A percentile compares a stretch with the other conserved stretches of the same genome.
phyloP scores from a whole-genome alignment of 2,329 filamentous ascomycete genomes.

The Epichloe gansuensis region DNA sequence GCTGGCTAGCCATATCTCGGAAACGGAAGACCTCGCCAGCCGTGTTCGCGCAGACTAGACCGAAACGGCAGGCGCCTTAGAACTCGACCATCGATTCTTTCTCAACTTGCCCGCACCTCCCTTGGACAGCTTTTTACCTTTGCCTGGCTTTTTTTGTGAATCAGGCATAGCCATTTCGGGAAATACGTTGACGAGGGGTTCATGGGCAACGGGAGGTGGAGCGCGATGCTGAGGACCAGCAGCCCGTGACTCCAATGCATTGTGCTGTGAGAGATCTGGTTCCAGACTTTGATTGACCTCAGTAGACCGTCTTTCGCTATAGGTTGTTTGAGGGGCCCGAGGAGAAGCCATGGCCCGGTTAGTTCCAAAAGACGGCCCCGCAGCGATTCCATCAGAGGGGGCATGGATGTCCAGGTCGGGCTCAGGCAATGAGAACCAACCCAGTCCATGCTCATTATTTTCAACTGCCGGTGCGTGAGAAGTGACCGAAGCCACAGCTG shows the following conservation, averaged over 20 bases:
- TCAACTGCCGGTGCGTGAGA: conserved; percentile 3
- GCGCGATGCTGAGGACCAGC: conserved; percentile 5
- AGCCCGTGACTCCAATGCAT: conserved; percentile 13
- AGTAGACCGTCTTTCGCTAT: background rate
- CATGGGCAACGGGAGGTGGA: conserved; percentile 6
- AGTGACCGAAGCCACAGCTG: conserved; percentile 8
- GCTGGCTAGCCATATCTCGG: background rate
- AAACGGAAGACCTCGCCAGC: background rate
- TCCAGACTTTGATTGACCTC: background rate
- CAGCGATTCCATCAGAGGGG: background rate
- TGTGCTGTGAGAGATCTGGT: background rate
- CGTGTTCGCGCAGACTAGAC: background rate
- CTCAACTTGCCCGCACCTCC: conserved; percentile 11
- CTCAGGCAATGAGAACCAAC: conserved; percentile 4
- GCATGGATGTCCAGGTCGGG: background rate
- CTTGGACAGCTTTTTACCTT: conserved; percentile 21
- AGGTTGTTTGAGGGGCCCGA: background rate
- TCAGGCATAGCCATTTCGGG: conserved; percentile 12
- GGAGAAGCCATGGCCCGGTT: background rate
- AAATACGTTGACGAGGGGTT: conserved; percentile 13
- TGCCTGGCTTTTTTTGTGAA: conserved; percentile 8
- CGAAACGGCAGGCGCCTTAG: conserved; percentile 10
- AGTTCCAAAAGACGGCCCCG: background rate
- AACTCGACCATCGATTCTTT: conserved; percentile 13
- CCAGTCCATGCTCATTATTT: conserved; percentile 5